phyloP scores from a whole-genome alignment of 768 basidiomycete species.

The Boletus tylopilopsis region DNA sequence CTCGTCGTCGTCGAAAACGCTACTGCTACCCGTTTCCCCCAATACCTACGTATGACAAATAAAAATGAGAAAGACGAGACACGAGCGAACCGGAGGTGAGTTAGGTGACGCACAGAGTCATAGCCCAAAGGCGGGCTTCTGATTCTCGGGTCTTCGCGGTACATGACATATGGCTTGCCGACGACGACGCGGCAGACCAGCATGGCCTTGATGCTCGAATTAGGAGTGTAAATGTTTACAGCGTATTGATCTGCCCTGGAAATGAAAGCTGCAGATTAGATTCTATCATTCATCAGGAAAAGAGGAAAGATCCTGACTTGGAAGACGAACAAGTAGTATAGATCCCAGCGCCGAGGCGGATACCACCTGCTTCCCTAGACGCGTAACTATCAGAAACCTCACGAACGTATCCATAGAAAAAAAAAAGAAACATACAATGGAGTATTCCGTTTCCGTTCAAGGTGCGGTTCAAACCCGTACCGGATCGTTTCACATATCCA shows the following conservation, averaged over 20 bases:
- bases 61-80: background rate
- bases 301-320: constrained; percentile 13
- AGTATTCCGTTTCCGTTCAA: constrained; percentile 13
- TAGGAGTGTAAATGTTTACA: constrained; percentile 4
- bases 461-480: constrained; percentile 18
- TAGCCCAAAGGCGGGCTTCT: constrained; percentile 14
- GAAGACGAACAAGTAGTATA: constrained; percentile 22
- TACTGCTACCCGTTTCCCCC: constrained; percentile 6
- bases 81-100: background rate
- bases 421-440: constrained; percentile 12
- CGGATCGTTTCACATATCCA: constrained; percentile 21
- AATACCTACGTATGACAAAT: constrained; percentile 7
- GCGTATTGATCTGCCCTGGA: constrained; percentile 22
- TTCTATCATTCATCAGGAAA: too few relatives aligned
- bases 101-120: constrained; percentile 18
- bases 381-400: constrained; percentile 1
- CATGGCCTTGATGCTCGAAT: constrained; percentile 15
- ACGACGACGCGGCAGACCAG: constrained; percentile 24
- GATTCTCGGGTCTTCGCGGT: constrained; percentile 10
- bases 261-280: background rate
- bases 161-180: constrained; percentile 5
- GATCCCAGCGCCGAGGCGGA: constrained; percentile 25
- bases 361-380: constrained; percentile 12
- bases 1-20: constrained; percentile 21
- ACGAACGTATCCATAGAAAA: background rate